A percentile compares a stretch with the other conserved stretches of the same genome.
Conservation (phyloP, 768 basidiomycete genomes). For the Leccinum longicurvipes region DNA sequence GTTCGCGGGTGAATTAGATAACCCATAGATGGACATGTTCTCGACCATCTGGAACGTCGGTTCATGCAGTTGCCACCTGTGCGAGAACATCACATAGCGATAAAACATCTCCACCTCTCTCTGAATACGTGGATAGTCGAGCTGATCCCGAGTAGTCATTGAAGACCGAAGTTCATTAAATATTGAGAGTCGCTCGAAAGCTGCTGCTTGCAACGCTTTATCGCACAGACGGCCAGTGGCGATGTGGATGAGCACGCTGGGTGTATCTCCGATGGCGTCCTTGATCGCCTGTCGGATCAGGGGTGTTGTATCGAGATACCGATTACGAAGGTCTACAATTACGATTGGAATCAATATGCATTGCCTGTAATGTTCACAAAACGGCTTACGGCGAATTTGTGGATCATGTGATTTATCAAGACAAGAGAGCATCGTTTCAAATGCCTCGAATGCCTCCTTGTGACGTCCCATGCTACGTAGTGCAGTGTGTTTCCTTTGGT, state of each 20-base stretch:
- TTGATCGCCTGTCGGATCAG: background rate
- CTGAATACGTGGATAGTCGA: background rate
- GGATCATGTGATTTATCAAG: background rate
- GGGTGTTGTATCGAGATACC: background rate
- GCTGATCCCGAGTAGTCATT: background rate
- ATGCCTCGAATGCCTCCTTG: background rate
- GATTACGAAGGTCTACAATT: background rate
- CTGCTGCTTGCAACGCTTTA: background rate
- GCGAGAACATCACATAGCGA: background rate
- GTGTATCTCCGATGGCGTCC: background rate
- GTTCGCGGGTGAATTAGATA: background rate
- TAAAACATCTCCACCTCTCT: background rate
- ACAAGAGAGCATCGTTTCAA: background rate
- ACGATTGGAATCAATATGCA: background rate
- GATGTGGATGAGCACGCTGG: background rate
- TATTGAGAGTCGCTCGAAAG: background rate
- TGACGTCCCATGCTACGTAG: background rate
- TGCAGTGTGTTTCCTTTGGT: background rate
- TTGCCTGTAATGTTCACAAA: background rate
- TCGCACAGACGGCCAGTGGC: background rate
- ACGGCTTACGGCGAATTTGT: background rate
- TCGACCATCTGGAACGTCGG: background rate
- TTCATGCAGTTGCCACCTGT: background rate
- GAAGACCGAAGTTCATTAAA: background rate
- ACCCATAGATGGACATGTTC: background rate